Base-by-base conservation (phyloP, 2,329 filamentous ascomycete genomes). In the Dactylellina drechsleri region DNA sequence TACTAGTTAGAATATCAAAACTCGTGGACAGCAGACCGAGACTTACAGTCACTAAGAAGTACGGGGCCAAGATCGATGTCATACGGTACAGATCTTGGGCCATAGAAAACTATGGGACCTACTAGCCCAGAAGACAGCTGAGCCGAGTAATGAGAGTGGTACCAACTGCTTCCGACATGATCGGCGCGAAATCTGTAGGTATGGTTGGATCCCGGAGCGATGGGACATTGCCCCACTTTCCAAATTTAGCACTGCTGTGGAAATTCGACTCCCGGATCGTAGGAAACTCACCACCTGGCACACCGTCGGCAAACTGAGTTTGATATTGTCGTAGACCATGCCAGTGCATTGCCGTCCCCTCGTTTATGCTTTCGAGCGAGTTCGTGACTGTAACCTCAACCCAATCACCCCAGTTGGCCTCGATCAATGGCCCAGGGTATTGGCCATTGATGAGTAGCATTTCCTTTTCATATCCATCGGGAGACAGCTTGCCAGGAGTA, bases 141-240 rank as follows among this genome's bases (percentile, higher is more conserved):
- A 13, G 53, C 15, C 2, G 54, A 52, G 26, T 68, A 28, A 57
- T 53, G 57, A 52, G 52, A 64, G 54, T 78, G 76, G 59, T 78
- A 78, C 78, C 78, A 79, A 16, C 70, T 71, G 40, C 75, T 59
- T 36, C 82, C 82, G 70, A 81, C 82, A 65, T 82, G 80, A 8
- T 79, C 79, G 13, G 81, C 81, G 52, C 76, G 77, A 78, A 80
- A 82, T n/a, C 77, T 81, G 77, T 85, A 85, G 23, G 23, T 23
- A 23, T 23, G 23, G 23, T 23, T 23, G 23, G 23, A 23, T 23
- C 23, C 23, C 23, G 23, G 23, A 23, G 23, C 23, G 23, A 23
- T 23, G 23, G 23, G 23, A 23, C 23, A 23, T 23, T 23, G 23
- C 23, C 23, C 23, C 23, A 23, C 23, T 23, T 2, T 23, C 23